Conservation (phyloP, 257 asterid genomes). For the Primulina huaijiensis region DNA sequence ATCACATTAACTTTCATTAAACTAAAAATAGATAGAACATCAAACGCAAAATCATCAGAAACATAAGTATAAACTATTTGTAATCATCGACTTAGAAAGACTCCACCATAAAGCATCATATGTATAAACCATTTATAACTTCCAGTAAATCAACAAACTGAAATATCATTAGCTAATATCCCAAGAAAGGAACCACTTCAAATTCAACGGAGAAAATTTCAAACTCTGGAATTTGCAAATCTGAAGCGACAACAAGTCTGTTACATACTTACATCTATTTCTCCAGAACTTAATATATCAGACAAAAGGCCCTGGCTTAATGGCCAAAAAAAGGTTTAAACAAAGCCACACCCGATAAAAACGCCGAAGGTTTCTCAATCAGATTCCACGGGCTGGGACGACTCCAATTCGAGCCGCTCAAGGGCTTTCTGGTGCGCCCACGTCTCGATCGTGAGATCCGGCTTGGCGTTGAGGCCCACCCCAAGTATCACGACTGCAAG, state of each 20-base stretch:
- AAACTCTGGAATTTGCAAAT: constrained; percentile 6
- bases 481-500: constrained; percentile 77
- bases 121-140: background rate
- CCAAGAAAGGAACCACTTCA: background rate
- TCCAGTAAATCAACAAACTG: background rate
- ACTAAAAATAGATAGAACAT: background rate
- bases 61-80: too few relatives aligned
- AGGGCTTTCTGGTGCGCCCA: constrained; percentile 99
- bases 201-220: constrained; percentile 5
- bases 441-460: constrained; percentile 92
- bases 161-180: background rate
- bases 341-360: constrained; percentile 14
- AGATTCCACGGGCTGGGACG: constrained; percentile 37
- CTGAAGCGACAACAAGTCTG: constrained; percentile 7
- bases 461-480: constrained; percentile 92
- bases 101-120: background rate
- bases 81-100: background rate
- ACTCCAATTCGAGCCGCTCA: constrained; percentile 71
- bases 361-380: constrained; percentile 26
- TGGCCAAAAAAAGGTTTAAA: background rate
- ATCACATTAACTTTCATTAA: too few relatives aligned
- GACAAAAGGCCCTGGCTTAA: constrained; percentile 22
- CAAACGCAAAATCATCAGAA: background rate
- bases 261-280: constrained; percentile 35
- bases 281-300: constrained; percentile 28